Conservation (phyloP, 1,139 yeast species). For the Kodamaea sp. region DNA sequence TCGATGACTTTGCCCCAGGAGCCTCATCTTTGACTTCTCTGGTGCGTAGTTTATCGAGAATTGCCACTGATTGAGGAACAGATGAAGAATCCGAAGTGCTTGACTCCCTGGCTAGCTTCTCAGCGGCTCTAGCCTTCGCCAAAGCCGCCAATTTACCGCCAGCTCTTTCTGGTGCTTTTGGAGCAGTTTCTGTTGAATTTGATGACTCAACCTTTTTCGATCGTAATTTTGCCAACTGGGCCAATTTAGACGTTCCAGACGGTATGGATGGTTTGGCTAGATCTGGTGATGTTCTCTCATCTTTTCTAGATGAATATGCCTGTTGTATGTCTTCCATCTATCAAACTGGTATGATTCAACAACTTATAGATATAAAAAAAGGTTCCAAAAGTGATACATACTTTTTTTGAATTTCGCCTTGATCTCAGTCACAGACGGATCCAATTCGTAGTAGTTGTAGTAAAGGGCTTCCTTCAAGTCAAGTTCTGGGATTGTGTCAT, state of each 20-base stretch:
- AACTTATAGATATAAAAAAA: background rate
- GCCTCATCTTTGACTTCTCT: background rate
- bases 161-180: background rate
- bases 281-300: too few species aligned
- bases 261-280: too few species aligned
- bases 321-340: slow-evolving; percentile 1
- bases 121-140: slow-evolving; percentile 42
- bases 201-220: slow-evolving; percentile 4
- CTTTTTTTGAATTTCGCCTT: slow-evolving; percentile 46
- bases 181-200: background rate
- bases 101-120: slow-evolving; percentile 3
- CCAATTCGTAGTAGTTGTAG: slow-evolving; percentile 59
- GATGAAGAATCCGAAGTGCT: too few species aligned
- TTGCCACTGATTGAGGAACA: slow-evolving; percentile 10
- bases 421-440: slow-evolving; percentile 54
- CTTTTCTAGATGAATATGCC: too few species aligned
- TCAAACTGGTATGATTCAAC: background rate
- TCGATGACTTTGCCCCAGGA: background rate
- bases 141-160: slow-evolving; percentile 48
- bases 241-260: slow-evolving; percentile 15
- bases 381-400: slow-evolving; percentile 35
- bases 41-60: slow-evolving; percentile 9
- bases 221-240: slow-evolving; percentile 16
- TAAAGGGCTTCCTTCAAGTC: slow-evolving; percentile 63
- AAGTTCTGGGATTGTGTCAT: slow-evolving; percentile 49